A percentile compares a stretch with the other conserved stretches of the same genome.
Evolutionary conservation across 345 rosid species (phyloP).

Genomic region (Kandelia obovata): DNA sequence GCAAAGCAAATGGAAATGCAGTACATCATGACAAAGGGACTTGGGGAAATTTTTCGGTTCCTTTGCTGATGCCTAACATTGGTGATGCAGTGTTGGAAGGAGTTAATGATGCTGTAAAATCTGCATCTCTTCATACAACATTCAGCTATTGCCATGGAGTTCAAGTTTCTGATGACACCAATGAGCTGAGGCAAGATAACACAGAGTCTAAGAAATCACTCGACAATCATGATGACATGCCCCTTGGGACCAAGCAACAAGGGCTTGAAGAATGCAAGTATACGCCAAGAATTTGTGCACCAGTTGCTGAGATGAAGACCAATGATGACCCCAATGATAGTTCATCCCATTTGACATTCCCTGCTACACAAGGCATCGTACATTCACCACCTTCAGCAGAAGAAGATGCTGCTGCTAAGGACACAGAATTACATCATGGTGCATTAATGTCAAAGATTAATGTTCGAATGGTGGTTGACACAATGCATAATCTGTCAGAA

Average conservation of each 20-base stretch:
- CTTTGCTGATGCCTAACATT: constrained; percentile 22
- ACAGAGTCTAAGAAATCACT: constrained; percentile 21
- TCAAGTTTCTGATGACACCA: constrained; percentile 19
- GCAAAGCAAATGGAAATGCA: constrained; percentile 22
- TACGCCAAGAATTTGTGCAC: constrained; percentile 20
- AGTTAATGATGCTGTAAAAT: constrained; percentile 21
- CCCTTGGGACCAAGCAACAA: constrained; percentile 24
- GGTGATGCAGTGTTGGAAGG: constrained; percentile 14
- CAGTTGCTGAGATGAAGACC: constrained; percentile 22
- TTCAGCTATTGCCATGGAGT: constrained; percentile 18
- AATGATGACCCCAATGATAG: constrained; percentile 28
- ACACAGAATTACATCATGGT: constrained; percentile 19
- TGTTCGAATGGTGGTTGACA: constrained; percentile 38
- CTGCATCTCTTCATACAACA: constrained; percentile 17
- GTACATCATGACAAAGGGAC: constrained; percentile 13
- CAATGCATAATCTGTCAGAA: constrained; percentile 69
- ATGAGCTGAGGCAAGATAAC: constrained; percentile 22
- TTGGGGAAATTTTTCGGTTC: constrained; percentile 12
- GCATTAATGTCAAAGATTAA: constrained; percentile 27
- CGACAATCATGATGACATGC: constrained; percentile 24
- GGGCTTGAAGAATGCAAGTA: constrained; percentile 20
- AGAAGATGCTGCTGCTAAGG: constrained; percentile 26
- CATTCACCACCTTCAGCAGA: constrained; percentile 41
- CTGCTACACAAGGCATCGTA: constrained; percentile 29
- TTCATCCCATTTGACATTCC: constrained; percentile 40